Evolutionary conservation across 768 basidiomycete genomes (phyloP).

Genomic region (Boletus vinaceobasis): DNA sequence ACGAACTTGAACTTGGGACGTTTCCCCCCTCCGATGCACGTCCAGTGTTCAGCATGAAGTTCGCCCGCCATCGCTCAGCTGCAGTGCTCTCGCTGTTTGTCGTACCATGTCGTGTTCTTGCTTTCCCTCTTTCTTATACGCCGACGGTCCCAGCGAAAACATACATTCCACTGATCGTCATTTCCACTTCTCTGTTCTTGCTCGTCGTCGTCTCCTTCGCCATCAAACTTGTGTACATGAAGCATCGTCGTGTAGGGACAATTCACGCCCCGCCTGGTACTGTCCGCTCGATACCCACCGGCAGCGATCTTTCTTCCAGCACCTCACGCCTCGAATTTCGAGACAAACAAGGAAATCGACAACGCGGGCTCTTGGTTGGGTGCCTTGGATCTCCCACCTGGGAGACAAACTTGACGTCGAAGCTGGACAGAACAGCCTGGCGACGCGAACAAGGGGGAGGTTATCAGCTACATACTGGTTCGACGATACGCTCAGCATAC

Average conservation of each 20-base stretch:
- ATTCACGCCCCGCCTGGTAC: slow-evolving; percentile 17
- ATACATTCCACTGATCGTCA: slow-evolving; percentile 11
- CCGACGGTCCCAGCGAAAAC: not conserved
- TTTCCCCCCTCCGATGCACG: not conserved
- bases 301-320: not conserved
- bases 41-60: slow-evolving; percentile 1
- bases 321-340: not conserved
- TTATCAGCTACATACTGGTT: slow-evolving; percentile 6
- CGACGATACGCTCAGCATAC: slow-evolving; percentile 8
- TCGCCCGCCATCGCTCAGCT: not conserved
- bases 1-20: slow-evolving; percentile 5
- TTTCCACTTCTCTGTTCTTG: slow-evolving; percentile 16
- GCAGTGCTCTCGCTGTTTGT: not conserved
- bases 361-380: slow-evolving; percentile 23
- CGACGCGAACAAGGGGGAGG: slow-evolving; percentile 1
- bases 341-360: slow-evolving; percentile 3
- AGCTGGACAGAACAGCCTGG: slow-evolving; percentile 7
- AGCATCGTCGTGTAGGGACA: slow-evolving; percentile 25
- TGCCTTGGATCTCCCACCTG: slow-evolving; percentile 33
- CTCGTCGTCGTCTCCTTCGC: slow-evolving; percentile 15
- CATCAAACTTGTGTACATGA: slow-evolving; percentile 28
- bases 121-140: slow-evolving; percentile 10
- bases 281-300: not conserved
- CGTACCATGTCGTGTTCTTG: slow-evolving; percentile 4
- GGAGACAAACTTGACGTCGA: slow-evolving; percentile 23